Percentiles rank a stretch among this genome's conserved stretches.
Evolutionary conservation across 1,139 yeast genomes (phyloP).

Genomic region (Sugiyamaella grinbergsii): DNA sequence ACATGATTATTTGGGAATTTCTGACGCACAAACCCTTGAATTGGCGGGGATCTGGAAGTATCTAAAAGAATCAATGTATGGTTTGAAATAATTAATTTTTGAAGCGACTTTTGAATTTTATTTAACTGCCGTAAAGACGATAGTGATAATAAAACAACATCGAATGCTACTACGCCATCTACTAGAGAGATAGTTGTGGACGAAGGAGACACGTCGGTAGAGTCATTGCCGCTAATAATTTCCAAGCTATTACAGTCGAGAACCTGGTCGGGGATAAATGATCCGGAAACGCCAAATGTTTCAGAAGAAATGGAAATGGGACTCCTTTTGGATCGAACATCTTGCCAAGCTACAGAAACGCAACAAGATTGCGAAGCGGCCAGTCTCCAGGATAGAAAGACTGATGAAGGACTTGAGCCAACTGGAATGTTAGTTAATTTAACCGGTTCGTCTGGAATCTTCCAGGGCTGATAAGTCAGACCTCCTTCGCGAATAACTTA

Average conservation of each 20-base stretch:
- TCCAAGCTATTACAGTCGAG: slow-evolving; percentile 24
- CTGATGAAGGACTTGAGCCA: slow-evolving; percentile 35
- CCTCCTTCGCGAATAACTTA: slow-evolving; percentile 6
- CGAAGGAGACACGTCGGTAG: slow-evolving; percentile 15
- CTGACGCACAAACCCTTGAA: slow-evolving; percentile 36
- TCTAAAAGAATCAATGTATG: slow-evolving; percentile 40
- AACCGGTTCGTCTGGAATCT: not conserved
- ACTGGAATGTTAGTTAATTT: slow-evolving; percentile 22
- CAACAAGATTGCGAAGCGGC: slow-evolving; percentile 27
- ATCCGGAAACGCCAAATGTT: slow-evolving; percentile 33
- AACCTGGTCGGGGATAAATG: slow-evolving; percentile 27
- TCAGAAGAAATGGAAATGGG: slow-evolving; percentile 27
- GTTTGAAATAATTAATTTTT: slow-evolving; percentile 30
- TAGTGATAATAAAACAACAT: slow-evolving; percentile 37
- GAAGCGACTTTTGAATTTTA: slow-evolving; percentile 34
- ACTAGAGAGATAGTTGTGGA: slow-evolving; percentile 14
- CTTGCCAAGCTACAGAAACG: slow-evolving; percentile 34
- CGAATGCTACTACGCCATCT: slow-evolving; percentile 24
- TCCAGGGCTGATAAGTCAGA: not conserved
- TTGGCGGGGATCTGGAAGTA: slow-evolving; percentile 36
- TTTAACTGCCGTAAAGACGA: slow-evolving; percentile 36
- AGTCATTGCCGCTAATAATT: slow-evolving; percentile 12
- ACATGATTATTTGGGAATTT: slow-evolving; percentile 36
- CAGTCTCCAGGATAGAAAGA: slow-evolving; percentile 35
- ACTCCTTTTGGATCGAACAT: slow-evolving; percentile 19